phyloP scores from a whole-genome alignment of 2,329 filamentous ascomycete species.

The Ophiostoma fasciatum region DNA sequence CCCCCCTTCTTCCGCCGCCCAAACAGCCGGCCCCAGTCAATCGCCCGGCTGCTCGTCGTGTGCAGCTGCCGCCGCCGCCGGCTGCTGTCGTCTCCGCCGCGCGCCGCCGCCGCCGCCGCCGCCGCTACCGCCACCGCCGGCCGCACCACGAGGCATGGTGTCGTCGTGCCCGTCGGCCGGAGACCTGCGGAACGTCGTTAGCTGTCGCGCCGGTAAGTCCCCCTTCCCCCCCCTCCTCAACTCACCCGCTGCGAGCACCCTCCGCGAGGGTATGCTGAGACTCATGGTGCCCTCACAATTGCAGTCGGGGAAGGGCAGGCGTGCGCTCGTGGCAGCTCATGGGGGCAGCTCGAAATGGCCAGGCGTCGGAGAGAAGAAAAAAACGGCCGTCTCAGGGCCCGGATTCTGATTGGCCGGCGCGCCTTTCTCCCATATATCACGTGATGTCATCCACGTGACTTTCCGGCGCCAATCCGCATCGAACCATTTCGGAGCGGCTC shows the following conservation, averaged over 20 bases:
- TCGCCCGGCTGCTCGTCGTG: conserved; percentile 6
- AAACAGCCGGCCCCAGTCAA: conserved; percentile 10
- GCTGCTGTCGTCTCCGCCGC: no score
- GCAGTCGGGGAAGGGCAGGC: background rate
- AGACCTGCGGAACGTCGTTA: no score
- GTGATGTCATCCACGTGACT: background rate
- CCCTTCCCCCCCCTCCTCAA: no score
- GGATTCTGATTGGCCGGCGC: background rate
- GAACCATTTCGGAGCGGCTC: conserved; percentile 12
- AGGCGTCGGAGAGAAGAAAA: no score
- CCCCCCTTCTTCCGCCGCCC: conserved; percentile 15
- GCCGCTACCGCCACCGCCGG: no score
- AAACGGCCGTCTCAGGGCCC: conserved; percentile 1
- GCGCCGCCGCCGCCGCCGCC: no score
- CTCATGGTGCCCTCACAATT: conserved; percentile 38
- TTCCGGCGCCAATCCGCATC: conserved; percentile 12
- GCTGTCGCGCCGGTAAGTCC: no score
- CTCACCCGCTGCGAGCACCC: conserved; percentile 47
- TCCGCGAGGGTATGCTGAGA: conserved; percentile 46
- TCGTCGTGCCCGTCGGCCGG: conserved; percentile 2
- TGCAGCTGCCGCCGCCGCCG: conserved; percentile 5
- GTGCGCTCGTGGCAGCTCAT: no score
- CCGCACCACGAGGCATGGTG: conserved; percentile 1
- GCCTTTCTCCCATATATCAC: background rate
- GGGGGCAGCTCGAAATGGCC: no score